Evolutionary conservation across 2,329 filamentous ascomycete genomes (phyloP), one percentile per base, ranked within the genome.

Genomic region (Allantophomopsis cytisporea): DNA sequence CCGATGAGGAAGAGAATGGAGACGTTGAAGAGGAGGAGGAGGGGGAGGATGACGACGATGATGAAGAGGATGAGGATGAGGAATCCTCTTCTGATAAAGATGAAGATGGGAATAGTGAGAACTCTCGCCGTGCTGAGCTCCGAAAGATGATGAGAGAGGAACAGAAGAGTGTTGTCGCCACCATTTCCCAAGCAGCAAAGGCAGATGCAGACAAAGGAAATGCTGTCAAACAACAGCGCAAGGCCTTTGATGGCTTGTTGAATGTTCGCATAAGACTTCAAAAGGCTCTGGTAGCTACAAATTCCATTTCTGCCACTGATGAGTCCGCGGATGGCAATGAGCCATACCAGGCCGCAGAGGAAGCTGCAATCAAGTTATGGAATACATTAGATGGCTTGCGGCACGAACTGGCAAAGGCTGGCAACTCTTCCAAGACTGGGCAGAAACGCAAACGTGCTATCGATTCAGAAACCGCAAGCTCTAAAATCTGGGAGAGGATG

Each of bases 241-340:
- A 80, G 45, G 76, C 80, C 1, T 98, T 94, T 53, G 89, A 96
- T 50, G 76, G 83, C 1, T 73, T 96, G 1, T 71, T 98, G 23
- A 94, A 94, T 60, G 73, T 87, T 12, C 79, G 91, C 15, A 95
- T 98, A 54, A 83, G 89, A 44, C 64, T 98, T 14, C 93, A 98
- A 58, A 96, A 95, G 59, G 86, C 84, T 2, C 63, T 98, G 12
- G 73, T 91, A 13, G 80, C 83, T 0, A 74, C 80, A 18, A 95
- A 95, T 58, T 81, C 86, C 1, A 66, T 93, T 32, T 59, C 69
- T 13, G 54, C 64, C 1, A 48, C 69, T 2, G 59, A 63, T 10
- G 55, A 64, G 2, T 61, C 54, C 12, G 59, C 67, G 2, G 55
- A 59, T 3, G 51, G 46, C 31, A 49, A 56, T 18, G 41, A 53